phyloP scores from a whole-genome alignment of 495 filamentous ascomycete genomes.

The Apodospora peruviana region DNA sequence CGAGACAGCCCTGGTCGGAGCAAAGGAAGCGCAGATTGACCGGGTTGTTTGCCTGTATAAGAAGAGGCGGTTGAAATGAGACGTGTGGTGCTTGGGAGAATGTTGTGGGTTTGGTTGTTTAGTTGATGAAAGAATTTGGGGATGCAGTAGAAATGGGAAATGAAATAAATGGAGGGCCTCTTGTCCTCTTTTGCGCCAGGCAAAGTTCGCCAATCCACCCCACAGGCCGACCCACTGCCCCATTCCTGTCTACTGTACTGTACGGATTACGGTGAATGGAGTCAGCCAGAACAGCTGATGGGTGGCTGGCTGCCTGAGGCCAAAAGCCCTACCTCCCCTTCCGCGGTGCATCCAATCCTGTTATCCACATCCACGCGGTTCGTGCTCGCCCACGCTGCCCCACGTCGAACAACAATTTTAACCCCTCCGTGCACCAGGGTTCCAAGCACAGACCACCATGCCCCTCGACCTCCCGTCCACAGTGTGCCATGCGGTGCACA shows the following conservation, averaged over 20 bases:
- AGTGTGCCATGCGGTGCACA: neutral
- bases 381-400: neutral
- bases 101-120: slow-evolving; percentile 13
- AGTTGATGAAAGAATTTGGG: slow-evolving; percentile 33
- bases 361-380: neutral
- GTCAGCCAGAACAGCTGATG: slow-evolving; percentile 1
- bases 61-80: too few relatives aligned
- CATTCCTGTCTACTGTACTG: too few relatives aligned
- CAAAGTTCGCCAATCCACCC: slow-evolving; percentile 1
- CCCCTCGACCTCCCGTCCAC: neutral
- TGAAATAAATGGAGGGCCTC: neutral
- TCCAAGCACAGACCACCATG: neutral
- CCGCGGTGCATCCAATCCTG: neutral
- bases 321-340: neutral
- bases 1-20: too few relatives aligned
- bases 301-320: slow-evolving; percentile 4
- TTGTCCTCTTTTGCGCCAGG: slow-evolving; percentile 10
- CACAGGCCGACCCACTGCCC: neutral
- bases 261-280: neutral
- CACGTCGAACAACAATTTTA: neutral
- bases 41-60: too few relatives aligned
- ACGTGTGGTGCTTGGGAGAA: too few relatives aligned
- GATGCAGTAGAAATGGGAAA: slow-evolving; percentile 23
- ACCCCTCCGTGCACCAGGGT: neutral
- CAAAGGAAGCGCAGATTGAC: too few relatives aligned